Base-by-base conservation (phyloP, 2,329 filamentous ascomycete genomes). In the Berkeleyomyces rouxiae region DNA sequence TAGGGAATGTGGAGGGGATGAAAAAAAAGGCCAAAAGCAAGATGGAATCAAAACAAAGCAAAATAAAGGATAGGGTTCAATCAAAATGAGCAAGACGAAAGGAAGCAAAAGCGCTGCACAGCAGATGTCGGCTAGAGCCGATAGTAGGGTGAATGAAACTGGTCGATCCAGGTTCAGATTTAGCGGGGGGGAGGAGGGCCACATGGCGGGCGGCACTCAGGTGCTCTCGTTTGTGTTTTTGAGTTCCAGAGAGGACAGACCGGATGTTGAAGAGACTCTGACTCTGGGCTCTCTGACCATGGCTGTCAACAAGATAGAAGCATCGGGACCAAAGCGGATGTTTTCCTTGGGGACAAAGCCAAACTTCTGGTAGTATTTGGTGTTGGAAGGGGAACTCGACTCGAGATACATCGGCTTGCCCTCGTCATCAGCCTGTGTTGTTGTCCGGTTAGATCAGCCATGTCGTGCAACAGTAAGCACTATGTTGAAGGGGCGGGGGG, bases 341-440 rank as follows among this genome's bases (percentile, higher is more conserved):
- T 83, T 79, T 68, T 79, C 79, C 70, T 78, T 79, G 67, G 80
- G 72, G 70, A 83, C 79, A 71, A 92, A 95, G 39, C 87, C 88
- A 72, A 88, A 84, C 72, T 84, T 86, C 67, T 79, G 75, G 72
- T 93, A 95, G 72, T 90, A 89, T 42, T 74, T 72, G 66, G 83
- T 81, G 71, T 92, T 93, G 66, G 75, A 74, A 63, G 74, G 74
- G 64, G 87, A 83, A 70, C 85, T 89, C 66, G 86, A 88, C 76
- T 95, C 88, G 59, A 95, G 80, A 70, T 93, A 95, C 67, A 87
- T 85, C 33, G 84, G 78, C 49, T 81, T 78, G 57, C 81, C 79
- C 69, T 88, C 84, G 13, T 72, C 72, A 70, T 93, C 88, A 53
- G 88, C 87, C 79, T 85, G n/a, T 43, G 13, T 46, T 43, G 33